Conservation (phyloP, 2,329 filamentous ascomycete genomes). For the Pseudogymnoascus sp. region DNA sequence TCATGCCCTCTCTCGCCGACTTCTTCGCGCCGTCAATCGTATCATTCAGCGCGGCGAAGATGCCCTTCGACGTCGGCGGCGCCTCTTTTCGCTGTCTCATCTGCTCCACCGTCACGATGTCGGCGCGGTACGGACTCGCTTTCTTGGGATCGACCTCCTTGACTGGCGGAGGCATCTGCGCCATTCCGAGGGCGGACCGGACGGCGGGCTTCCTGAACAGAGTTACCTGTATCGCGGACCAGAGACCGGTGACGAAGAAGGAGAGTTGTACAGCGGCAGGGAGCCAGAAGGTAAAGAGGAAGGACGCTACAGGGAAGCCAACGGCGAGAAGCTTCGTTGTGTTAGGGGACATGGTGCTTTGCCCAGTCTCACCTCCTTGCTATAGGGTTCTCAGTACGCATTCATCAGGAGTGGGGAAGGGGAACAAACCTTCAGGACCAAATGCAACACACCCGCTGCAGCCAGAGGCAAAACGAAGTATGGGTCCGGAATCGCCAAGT, state of each 20-base stretch:
- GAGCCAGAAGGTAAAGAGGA: slow-evolving; percentile 42
- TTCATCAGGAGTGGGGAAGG: background rate
- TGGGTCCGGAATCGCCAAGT: slow-evolving; percentile 71
- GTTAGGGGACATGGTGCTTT: slow-evolving; percentile 25
- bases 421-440: slow-evolving; percentile 22
- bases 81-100: slow-evolving; percentile 11
- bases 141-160: background rate
- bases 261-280: slow-evolving; percentile 50
- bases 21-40: slow-evolving; percentile 27
- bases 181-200: slow-evolving; percentile 32
- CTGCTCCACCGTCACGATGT: slow-evolving; percentile 13
- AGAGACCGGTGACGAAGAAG: slow-evolving; percentile 41
- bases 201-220: slow-evolving; percentile 35
- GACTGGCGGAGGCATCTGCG: slow-evolving; percentile 21
- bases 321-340: slow-evolving; percentile 35
- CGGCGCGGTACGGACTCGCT: slow-evolving; percentile 15
- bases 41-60: slow-evolving; percentile 26
- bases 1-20: slow-evolving; percentile 23
- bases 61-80: slow-evolving; percentile 23
- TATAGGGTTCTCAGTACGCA: slow-evolving; percentile 20
- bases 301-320: slow-evolving; percentile 44
- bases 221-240: slow-evolving; percentile 36
- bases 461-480: slow-evolving; percentile 63
- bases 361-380: slow-evolving; percentile 42
- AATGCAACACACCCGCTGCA: slow-evolving; percentile 51